Conservation (phyloP, 805 yeast genomes). For the Saccharomycopsis olivae region DNA sequence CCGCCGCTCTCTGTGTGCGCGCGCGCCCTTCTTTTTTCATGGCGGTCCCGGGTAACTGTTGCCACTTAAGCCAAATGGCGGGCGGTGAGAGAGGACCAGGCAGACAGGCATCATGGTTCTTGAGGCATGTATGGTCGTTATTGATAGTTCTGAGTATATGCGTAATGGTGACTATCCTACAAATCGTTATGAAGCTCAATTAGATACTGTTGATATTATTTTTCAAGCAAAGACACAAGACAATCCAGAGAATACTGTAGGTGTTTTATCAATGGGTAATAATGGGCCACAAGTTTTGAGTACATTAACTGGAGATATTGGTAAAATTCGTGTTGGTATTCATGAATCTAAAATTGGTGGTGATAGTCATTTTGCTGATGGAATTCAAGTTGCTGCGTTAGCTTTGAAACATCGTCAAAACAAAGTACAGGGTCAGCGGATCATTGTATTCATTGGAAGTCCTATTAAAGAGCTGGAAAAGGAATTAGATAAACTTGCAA, state of each 20-base stretch:
- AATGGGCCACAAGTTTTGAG: constrained; percentile 77
- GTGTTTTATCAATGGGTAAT: constrained; percentile 83
- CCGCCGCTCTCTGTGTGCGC: too few species aligned
- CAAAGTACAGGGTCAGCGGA: constrained; percentile 83
- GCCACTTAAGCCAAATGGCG: too few species aligned
- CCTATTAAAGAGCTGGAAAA: constrained; percentile 63
- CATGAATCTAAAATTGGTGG: constrained; percentile 59
- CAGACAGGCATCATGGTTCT: constrained; percentile 75
- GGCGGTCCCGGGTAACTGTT: too few species aligned
- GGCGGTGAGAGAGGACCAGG: too few species aligned
- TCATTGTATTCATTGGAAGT: constrained; percentile 80
- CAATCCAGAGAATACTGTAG: constrained; percentile 93
- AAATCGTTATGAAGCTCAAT: constrained; percentile 84
- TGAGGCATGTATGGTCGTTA: constrained; percentile 91
- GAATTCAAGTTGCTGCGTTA: constrained; percentile 85
- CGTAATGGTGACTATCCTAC: constrained; percentile 91
- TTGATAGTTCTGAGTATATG: constrained; percentile 93
- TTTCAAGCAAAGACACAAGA: constrained; percentile 78
- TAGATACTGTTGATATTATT: constrained; percentile 77
- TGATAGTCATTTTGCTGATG: constrained; percentile 56
- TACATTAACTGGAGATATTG: constrained; percentile 79
- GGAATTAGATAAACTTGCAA: constrained; percentile 76
- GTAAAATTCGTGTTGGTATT: constrained; percentile 73
- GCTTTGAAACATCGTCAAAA: constrained; percentile 96
- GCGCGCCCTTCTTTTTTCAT: too few species aligned